These are phyloP conservation scores for Candida anglica DNA, from an alignment of 805 yeast genomes.

Conservation along the genomic window DNA sequence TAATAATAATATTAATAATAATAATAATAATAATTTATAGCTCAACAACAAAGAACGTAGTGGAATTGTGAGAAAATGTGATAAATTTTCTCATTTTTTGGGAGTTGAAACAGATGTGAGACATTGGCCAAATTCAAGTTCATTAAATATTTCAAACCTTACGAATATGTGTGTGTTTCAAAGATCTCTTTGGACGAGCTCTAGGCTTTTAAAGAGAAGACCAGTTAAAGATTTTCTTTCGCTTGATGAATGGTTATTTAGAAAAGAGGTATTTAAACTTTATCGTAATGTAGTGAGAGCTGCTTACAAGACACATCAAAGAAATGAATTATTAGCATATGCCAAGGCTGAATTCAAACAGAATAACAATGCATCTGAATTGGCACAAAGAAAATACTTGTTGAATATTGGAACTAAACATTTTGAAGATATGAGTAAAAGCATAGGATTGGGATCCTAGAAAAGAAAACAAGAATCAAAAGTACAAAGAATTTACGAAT, in stretches of 20 bases:
- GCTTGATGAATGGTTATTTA: conserved; percentile 38
- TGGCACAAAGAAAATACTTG: conserved; percentile 34
- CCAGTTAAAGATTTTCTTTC: conserved; percentile 11
- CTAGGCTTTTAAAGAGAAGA: no score
- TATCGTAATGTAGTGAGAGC: conserved; percentile 31
- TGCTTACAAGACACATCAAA: conserved; percentile 34
- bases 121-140: no score
- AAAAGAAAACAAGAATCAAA: no score
- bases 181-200: no score
- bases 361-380: conserved; percentile 21
- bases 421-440: conserved; percentile 18
- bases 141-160: no score
- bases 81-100: neutral
- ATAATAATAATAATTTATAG: conserved; percentile 1
- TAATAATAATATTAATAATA: conserved; percentile 2
- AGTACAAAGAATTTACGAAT: no score
- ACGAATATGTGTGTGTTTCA: no score
- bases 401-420: conserved; percentile 28
- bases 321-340: conserved; percentile 25
- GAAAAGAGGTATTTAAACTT: conserved; percentile 27
- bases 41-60: neutral
- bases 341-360: conserved; percentile 31
- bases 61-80: conserved; percentile 7
- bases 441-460: conserved; percentile 20
- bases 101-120: neutral